Conservation (phyloP, 371 early-diverging fungal genomes). For the Mortierella sp. region DNA sequence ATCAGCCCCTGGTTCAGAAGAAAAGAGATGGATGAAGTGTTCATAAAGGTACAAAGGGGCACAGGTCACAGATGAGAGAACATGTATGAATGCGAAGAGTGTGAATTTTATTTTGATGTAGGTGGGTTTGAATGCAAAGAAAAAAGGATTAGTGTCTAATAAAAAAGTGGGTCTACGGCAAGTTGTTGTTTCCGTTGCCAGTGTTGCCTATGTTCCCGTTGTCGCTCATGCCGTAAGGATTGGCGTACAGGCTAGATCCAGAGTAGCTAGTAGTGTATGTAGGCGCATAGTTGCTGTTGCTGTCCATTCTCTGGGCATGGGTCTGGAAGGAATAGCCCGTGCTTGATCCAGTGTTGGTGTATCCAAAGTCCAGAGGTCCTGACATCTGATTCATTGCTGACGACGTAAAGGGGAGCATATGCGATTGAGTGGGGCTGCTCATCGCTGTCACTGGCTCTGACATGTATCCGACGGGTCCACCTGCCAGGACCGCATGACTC, state of each 20-base stretch:
- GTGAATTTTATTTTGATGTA: background rate
- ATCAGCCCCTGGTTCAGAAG: background rate
- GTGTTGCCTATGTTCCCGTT: constrained; percentile 1
- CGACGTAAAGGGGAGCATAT: constrained; percentile 48
- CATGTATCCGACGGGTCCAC: constrained; percentile 43
- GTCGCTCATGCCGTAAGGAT: constrained; percentile 26
- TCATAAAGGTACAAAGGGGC: background rate
- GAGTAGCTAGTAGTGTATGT: constrained; percentile 39
- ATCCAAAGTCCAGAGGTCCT: constrained; percentile 28
- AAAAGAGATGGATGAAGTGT: background rate
- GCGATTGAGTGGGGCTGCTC: constrained; percentile 52
- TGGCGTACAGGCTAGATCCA: constrained; percentile 36
- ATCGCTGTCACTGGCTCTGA: constrained; percentile 50
- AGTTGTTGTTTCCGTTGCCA: constrained; percentile 18
- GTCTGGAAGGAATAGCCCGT: constrained; percentile 33
- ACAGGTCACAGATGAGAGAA: background rate
- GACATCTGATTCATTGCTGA: constrained; percentile 31
- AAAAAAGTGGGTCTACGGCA: constrained; percentile 18
- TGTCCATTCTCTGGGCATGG: constrained; percentile 40
- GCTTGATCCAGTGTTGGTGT: constrained; percentile 24
- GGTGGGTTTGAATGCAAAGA: background rate
- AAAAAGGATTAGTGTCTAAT: background rate
- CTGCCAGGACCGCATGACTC: constrained; percentile 35
- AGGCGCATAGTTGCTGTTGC: constrained; percentile 33
- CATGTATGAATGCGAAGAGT: background rate